Base-by-base conservation (phyloP, 2,329 filamentous ascomycete species). In the Xylaria sp. region DNA sequence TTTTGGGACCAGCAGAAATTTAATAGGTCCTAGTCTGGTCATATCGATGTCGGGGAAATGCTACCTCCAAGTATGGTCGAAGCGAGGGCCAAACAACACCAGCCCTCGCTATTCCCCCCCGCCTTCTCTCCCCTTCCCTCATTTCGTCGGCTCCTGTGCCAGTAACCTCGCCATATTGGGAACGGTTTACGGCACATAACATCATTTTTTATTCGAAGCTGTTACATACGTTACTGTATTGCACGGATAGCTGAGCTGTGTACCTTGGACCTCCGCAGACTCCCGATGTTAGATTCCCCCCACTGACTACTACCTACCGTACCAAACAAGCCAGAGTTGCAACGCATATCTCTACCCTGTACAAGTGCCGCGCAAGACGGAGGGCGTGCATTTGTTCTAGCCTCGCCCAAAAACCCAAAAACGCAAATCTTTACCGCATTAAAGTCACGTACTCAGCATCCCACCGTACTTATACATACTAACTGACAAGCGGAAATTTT, bases 361-460 rank as follows among this genome's bases (percentile, higher is more conserved):
- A 50, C 25, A 64, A 64, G 56, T 67, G 65, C 56, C 60, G 65
- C 60, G 34, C 56, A 59, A 43, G 60, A 57, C 25, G 30, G 59
- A 55, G 43, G 15, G 59, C 39, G 45, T 63, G 53, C 59, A 63
- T 53, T 46, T 60, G 65, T 63, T 67, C 65, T 67, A 64, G 65
- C 61, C 65, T 67, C 61, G 65, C 30, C 64, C 43, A 66, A 53
- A 62, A 28, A 9, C 60, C 18, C 10, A 56, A 56, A 25, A 39
- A 59, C 60, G 65, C 65, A 56, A 60, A 67, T 67, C 65, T 56
- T 63, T 67, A 23, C 65, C 60, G 15, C 30, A 67, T 67, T 63
- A n/a, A 60, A 60, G 9, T 18, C 59, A 56, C 53, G 46, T 67
- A 36, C 48, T 63, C 23, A 59, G 55, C 39, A 56, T 48, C 25